Percentiles rank a stretch among this genome's conserved stretches.
Conservation (phyloP, 768 basidiomycete species). For the Trametes sanguinea region DNA sequence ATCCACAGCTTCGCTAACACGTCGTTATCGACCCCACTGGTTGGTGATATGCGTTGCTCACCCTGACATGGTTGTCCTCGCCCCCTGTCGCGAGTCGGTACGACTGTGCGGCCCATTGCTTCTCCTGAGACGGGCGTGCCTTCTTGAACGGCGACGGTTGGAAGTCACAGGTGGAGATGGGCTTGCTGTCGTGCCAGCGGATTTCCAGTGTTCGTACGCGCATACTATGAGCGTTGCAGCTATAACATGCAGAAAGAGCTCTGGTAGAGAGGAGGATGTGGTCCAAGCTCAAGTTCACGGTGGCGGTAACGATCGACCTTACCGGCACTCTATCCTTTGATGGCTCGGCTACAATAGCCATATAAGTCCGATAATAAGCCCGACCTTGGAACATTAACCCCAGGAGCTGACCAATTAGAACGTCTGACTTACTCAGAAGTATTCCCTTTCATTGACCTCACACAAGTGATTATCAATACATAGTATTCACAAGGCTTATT, state of each 20-base stretch:
- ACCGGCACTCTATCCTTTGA: background rate
- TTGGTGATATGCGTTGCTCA: conserved; percentile 41
- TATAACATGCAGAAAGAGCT: background rate
- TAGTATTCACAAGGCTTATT: too few relatives aligned
- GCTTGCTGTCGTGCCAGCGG: conserved; percentile 94
- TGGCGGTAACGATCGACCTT: background rate
- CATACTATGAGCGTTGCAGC: conserved; percentile 44
- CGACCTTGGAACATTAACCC: too few relatives aligned
- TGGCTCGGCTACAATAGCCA: background rate
- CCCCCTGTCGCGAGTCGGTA: conserved; percentile 94
- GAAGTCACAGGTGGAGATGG: conserved; percentile 96
- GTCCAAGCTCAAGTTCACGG: background rate
- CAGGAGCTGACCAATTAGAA: too few relatives aligned
- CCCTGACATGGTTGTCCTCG: conserved; percentile 95
- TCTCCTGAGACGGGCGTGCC: conserved; percentile 64
- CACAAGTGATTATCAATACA: too few relatives aligned
- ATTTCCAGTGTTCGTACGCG: conserved; percentile 91
- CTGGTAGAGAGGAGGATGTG: background rate
- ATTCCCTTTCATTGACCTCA: too few relatives aligned
- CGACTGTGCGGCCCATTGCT: conserved; percentile 64
- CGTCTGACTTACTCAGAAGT: too few relatives aligned
- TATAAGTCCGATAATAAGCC: background rate
- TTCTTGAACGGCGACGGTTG: conserved; percentile 84
- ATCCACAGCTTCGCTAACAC: conserved; percentile 72
- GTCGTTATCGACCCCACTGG: background rate